Evolutionary conservation across 371 early-diverging fungal species (phyloP), one percentile per base, ranked within the genome.

Genomic region (Funneliformis caledonium): DNA sequence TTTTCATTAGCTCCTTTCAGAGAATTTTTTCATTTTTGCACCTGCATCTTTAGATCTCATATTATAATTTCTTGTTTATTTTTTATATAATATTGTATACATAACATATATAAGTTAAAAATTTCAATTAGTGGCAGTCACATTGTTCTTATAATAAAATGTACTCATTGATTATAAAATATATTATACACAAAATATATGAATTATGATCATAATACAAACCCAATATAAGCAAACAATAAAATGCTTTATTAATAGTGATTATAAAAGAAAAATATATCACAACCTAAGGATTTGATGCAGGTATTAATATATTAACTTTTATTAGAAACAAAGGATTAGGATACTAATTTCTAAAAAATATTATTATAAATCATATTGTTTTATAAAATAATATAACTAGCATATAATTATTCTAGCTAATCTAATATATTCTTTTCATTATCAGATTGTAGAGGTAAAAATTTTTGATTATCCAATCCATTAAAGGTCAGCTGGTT

Each of bases 261-360:
- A 37, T 64, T 64, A 64, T 64, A 50, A n/a, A 26, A 26, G 26
- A 26, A 26, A 26, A 52, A 33, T 31, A 78, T 9, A 65, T 31
- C n/a, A 79, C 33, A 19, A 68, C 26, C 26, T 59, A 33, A 56
- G 72, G 47, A 72, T 68, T 56, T 67, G 26, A 69, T 65, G 22
- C 22, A n/a, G 65, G n/a, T 5, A 69, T 43, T 62, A 62, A 60
- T 69, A 56, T 56, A 26, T 22, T 10, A 47, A 67, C 42, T 73
- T 33, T 68, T 65, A n/a, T 47, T 67, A 72, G 22, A 70, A 42
- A 1, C 47, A 26, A 26, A 45, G 72, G 48, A 47, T 22, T 42
- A 8, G 37, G 12, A 14, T 73, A 56, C 14, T 12, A 73, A 45
- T 73, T 31, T 56, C n/a, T 37, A 26, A 26, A 26, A 26, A 26